Conservation (phyloP, 208 protist species). For the Zelonia costaricensis region DNA sequence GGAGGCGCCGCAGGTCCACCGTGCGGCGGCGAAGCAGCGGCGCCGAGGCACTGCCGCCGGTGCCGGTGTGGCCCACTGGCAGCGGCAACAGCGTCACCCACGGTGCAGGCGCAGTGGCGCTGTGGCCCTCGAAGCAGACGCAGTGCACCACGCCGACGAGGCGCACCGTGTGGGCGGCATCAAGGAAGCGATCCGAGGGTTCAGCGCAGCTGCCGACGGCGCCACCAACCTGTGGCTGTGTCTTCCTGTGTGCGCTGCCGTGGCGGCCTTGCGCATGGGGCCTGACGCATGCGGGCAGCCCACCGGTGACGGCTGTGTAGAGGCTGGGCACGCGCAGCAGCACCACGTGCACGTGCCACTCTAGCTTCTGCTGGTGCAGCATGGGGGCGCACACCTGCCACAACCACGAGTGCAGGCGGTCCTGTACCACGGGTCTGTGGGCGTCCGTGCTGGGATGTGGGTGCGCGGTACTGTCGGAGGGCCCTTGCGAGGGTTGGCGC, state of each 20-base stretch:
- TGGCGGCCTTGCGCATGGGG: not conserved
- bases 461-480: too few relatives aligned
- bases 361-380: not conserved
- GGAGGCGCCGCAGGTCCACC: slow-evolving; percentile 16
- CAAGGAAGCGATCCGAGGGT: slow-evolving; percentile 25
- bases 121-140: slow-evolving; percentile 38
- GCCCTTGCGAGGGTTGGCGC: too few relatives aligned
- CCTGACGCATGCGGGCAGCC: too few relatives aligned
- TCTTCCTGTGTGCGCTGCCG: not conserved
- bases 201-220: not conserved
- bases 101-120: slow-evolving; percentile 20
- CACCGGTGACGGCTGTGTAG: slow-evolving; percentile 8
- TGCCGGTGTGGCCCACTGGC: too few relatives aligned
- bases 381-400: not conserved
- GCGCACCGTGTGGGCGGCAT: slow-evolving; percentile 11
- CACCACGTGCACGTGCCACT: slow-evolving; percentile 7
- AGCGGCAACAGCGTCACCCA: slow-evolving; percentile 34
- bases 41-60: too few relatives aligned
- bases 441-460: too few relatives aligned
- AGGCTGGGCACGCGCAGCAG: slow-evolving; percentile 16
- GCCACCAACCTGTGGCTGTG: too few relatives aligned
- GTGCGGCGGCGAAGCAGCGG: too few relatives aligned
- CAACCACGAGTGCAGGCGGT: too few relatives aligned
- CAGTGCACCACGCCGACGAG: slow-evolving; percentile 38
- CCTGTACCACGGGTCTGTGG: too few relatives aligned